These are phyloP conservation scores for Stephanodiscus minutulus DNA, from an alignment of 108 stramenopile species.

Conservation along the genomic window DNA sequence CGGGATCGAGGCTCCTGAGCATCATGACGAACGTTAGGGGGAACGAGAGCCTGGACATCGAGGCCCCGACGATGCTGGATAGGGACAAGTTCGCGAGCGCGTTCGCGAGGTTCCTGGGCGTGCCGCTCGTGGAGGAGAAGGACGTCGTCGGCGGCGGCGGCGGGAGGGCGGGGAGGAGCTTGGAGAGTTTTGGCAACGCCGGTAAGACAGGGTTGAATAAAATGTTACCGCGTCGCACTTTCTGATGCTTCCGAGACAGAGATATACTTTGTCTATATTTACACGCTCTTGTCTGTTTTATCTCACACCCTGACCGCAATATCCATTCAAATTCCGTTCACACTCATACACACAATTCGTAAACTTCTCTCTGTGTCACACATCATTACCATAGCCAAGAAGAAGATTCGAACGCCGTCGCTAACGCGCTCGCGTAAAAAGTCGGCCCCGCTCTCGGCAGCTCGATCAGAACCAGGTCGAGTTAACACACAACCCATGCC, in stretches of 20 bases:
- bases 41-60: conserved; percentile 74
- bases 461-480: conserved; percentile 44
- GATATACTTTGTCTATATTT: not conserved
- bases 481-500: too few species aligned
- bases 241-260: not conserved
- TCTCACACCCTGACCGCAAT: too few species aligned
- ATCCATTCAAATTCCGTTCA: not conserved
- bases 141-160: conserved; percentile 9
- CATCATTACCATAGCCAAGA: conserved; percentile 18
- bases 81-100: conserved; percentile 88
- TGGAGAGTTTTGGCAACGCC: not conserved
- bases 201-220: not conserved
- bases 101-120: conserved; percentile 74
- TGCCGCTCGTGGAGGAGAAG: conserved; percentile 61
- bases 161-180: conserved; percentile 3
- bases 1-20: conserved; percentile 59
- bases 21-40: conserved; percentile 59
- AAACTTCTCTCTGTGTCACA: not conserved
- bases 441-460: conserved; percentile 11
- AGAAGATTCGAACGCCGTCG: conserved; percentile 43
- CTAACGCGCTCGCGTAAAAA: conserved; percentile 26
- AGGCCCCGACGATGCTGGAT: conserved; percentile 84
- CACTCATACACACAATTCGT: not conserved
- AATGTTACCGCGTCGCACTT: not conserved
- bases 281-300: too few species aligned